Percentiles rank a stretch among this genome's conserved stretches.
These are phyloP conservation scores for Diaporthe capsici DNA, from an alignment of 2,329 filamentous ascomycete genomes.

Conservation along the genomic window DNA sequence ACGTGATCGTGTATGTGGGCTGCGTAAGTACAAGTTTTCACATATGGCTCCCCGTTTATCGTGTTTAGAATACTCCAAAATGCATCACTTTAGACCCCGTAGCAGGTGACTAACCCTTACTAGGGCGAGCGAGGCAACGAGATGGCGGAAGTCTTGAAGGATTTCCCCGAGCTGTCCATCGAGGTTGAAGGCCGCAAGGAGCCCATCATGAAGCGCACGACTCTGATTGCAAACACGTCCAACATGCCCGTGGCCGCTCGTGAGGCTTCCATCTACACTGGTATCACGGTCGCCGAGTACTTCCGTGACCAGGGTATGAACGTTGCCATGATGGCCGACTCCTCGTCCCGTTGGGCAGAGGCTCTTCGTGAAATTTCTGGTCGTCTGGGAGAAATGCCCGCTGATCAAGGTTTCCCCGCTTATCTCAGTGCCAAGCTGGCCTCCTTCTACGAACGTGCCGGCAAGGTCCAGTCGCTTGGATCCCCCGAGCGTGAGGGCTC, in stretches of 20 bases:
- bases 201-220: conserved; percentile 99
- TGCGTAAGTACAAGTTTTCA: conserved; percentile 53
- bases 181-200: conserved; percentile 94
- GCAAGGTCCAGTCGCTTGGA: conserved; percentile 86
- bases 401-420: conserved; percentile 98
- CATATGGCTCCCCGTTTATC: neutral
- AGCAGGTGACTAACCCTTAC: neutral
- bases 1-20: conserved; percentile 98
- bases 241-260: conserved; percentile 99
- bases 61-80: neutral
- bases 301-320: conserved; percentile 97
- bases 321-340: conserved; percentile 99
- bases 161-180: conserved; percentile 98
- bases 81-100: neutral
- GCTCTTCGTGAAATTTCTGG: conserved; percentile 98
- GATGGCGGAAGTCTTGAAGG: conserved; percentile 99
- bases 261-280: conserved; percentile 99
- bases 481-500: conserved; percentile 91
- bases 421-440: conserved; percentile 97
- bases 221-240: conserved; percentile 97
- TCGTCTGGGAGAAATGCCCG: conserved; percentile 99
- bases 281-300: conserved; percentile 94
- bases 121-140: conserved; percentile 94
- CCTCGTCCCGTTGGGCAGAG: conserved; percentile 97
- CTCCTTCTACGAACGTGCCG: conserved; percentile 99